Evolutionary conservation across 164 flowering plant genomes (phyloP).

Genomic region (Santalum album): DNA sequence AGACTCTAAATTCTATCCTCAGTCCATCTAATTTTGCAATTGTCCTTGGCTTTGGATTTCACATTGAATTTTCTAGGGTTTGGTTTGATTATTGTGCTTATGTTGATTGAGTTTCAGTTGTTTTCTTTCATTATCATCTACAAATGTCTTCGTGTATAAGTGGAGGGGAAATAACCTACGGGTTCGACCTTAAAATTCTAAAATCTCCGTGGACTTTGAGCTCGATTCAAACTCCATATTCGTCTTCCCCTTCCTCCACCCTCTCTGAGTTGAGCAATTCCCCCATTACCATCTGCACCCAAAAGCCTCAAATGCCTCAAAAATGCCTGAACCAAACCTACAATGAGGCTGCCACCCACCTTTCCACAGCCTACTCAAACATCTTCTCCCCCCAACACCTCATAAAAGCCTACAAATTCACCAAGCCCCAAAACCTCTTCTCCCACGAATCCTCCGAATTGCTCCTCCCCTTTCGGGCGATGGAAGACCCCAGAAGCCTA

Average conservation of each 20-base stretch:
- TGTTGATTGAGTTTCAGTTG: too few species aligned
- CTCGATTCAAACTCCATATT: slow-evolving; percentile 35
- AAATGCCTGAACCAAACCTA: slow-evolving; percentile 85
- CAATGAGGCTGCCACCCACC: slow-evolving; percentile 80
- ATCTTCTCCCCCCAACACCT: slow-evolving; percentile 56
- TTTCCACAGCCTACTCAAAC: slow-evolving; percentile 73
- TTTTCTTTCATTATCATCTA: too few species aligned
- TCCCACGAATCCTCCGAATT: slow-evolving; percentile 40
- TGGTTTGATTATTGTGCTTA: too few species aligned
- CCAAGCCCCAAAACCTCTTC: slow-evolving; percentile 21
- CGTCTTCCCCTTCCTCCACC: slow-evolving; percentile 75
- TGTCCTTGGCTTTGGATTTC: slow-evolving; percentile 8
- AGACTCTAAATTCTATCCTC: neutral
- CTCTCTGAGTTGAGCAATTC: slow-evolving; percentile 70
- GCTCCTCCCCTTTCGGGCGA: slow-evolving; percentile 39
- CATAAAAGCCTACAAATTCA: slow-evolving; percentile 32
- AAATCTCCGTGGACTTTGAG: slow-evolving; percentile 53
- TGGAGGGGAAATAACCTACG: slow-evolving; percentile 58
- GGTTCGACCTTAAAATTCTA: slow-evolving; percentile 49
- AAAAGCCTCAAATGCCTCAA: slow-evolving; percentile 68
- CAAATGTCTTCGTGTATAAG: slow-evolving; percentile 61
- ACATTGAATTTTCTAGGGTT: neutral
- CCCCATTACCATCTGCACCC: slow-evolving; percentile 48
- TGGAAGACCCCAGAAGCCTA: slow-evolving; percentile 37
- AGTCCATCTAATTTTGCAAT: neutral